Evolutionary conservation across 345 rosid species (phyloP).

Genomic region (Trapa incisa): DNA sequence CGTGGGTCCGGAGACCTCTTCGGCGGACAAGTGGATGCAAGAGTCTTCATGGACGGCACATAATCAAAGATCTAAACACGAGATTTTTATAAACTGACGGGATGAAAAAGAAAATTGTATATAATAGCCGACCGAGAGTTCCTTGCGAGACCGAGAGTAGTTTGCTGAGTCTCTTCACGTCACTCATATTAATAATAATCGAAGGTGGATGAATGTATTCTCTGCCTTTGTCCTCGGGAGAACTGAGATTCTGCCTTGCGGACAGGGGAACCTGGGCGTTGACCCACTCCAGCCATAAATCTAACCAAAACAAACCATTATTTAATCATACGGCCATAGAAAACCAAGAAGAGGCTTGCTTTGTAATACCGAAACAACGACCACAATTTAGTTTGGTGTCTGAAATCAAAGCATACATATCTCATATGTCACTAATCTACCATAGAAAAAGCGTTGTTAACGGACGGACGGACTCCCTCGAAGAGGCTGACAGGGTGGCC

Average conservation of each 20-base stretch:
- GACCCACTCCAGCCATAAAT: slow-evolving; percentile 20
- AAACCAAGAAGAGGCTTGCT: background rate
- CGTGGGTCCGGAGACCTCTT: slow-evolving; percentile 3
- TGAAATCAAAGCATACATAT: background rate
- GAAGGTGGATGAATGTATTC: too few relatives aligned
- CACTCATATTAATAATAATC: slow-evolving; percentile 15
- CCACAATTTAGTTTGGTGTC: background rate
- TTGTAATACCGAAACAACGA: background rate
- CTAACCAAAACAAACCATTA: slow-evolving; percentile 13
- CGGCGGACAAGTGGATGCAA: slow-evolving; percentile 25
- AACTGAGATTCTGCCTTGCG: slow-evolving; percentile 15
- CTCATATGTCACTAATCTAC: background rate
- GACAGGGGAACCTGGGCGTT: slow-evolving; percentile 23
- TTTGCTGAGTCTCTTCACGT: slow-evolving; percentile 34
- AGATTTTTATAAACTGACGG: background rate
- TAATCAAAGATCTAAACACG: background rate
- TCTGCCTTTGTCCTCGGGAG: background rate
- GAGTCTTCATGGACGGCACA: slow-evolving; percentile 23
- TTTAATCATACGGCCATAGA: background rate
- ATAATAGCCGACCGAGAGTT: slow-evolving; percentile 18
- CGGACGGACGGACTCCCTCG: background rate
- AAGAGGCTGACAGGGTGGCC: background rate
- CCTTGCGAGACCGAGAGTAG: slow-evolving; percentile 20
- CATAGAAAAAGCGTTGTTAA: background rate
- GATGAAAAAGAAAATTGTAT: too few relatives aligned